Conservation (phyloP, 305 asterid species). For the Petunia hybrid region DNA sequence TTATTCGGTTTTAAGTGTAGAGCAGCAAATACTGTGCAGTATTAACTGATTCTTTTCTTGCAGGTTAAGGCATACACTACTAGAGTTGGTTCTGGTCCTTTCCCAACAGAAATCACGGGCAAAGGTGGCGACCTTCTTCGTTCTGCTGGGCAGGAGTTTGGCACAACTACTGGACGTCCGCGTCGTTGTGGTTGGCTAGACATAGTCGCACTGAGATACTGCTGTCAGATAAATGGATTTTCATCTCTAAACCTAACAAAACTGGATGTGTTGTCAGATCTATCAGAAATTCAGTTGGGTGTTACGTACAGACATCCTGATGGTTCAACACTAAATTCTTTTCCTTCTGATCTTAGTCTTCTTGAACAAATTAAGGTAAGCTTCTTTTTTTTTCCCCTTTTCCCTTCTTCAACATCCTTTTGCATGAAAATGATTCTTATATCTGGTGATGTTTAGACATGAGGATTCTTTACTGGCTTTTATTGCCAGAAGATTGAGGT, state of each 20-base stretch:
- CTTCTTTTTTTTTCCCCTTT: not conserved
- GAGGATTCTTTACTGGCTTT: too few relatives aligned
- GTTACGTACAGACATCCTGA: slow-evolving; percentile 66
- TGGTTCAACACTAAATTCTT: slow-evolving; percentile 71
- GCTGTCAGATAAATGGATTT: slow-evolving; percentile 91
- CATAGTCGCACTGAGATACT: slow-evolving; percentile 79
- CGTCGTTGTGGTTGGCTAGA: slow-evolving; percentile 99
- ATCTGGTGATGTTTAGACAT: too few relatives aligned
- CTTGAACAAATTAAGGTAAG: slow-evolving; percentile 81
- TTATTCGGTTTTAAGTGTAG: not conserved
- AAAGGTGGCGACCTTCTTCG: slow-evolving; percentile 85
- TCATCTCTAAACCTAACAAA: slow-evolving; percentile 94
- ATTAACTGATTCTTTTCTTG: not conserved
- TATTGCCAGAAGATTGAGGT: not conserved
- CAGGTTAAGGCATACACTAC: slow-evolving; percentile 98
- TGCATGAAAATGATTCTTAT: not conserved
- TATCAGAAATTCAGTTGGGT: slow-evolving; percentile 83
- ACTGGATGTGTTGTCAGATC: slow-evolving; percentile 90
- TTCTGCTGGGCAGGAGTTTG: slow-evolving; percentile 94
- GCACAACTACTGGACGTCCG: slow-evolving; percentile 97
- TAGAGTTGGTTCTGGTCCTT: slow-evolving; percentile 98
- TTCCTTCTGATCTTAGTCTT: slow-evolving; percentile 77
- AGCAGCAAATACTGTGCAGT: slow-evolving; percentile 1
- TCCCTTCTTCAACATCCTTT: not conserved
- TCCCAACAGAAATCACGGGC: slow-evolving; percentile 92